Evolutionary conservation across 1,284 basidiomycete genomes (phyloP).

Genomic region (Moesziomyces aphidis): DNA sequence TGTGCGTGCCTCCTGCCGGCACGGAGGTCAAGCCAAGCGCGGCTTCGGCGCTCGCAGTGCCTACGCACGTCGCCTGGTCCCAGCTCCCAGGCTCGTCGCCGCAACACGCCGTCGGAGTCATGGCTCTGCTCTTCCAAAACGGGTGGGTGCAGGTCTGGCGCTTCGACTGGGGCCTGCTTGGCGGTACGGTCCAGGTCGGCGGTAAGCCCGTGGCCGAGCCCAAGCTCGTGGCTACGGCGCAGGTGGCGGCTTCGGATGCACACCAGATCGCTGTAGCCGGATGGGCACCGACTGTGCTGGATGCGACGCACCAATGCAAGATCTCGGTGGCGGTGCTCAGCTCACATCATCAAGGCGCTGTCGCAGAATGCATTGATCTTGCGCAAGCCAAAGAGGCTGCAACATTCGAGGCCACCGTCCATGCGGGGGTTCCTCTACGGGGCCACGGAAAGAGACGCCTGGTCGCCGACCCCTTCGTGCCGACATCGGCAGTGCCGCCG

Average conservation of each 20-base stretch:
- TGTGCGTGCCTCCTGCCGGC: slow-evolving; percentile 69
- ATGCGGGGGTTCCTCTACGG: neutral
- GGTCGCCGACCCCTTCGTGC: slow-evolving; percentile 36
- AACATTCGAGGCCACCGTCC: slow-evolving; percentile 1
- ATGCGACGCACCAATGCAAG: slow-evolving; percentile 8
- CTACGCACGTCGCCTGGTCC: slow-evolving; percentile 72
- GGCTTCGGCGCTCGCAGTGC: slow-evolving; percentile 20
- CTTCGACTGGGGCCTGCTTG: slow-evolving; percentile 54
- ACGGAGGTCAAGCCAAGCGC: slow-evolving; percentile 12
- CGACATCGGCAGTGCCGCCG: slow-evolving; percentile 7
- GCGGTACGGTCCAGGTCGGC: slow-evolving; percentile 34
- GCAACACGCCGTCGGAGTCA: slow-evolving; percentile 70
- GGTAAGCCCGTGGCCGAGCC: slow-evolving; percentile 39
- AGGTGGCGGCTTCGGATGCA: slow-evolving; percentile 6
- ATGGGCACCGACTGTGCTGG: slow-evolving; percentile 16
- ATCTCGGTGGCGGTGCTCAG: slow-evolving; percentile 43
- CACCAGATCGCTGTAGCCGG: slow-evolving; percentile 45
- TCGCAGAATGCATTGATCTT: slow-evolving; percentile 14
- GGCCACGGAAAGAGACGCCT: slow-evolving; percentile 23
- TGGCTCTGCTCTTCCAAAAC: slow-evolving; percentile 76
- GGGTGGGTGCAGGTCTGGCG: slow-evolving; percentile 75
- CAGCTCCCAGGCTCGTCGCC: slow-evolving; percentile 71
- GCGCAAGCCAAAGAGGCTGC: slow-evolving; percentile 5
- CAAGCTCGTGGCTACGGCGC: slow-evolving; percentile 17
- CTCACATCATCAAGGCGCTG: slow-evolving; percentile 9